Percentiles rank a stretch among this genome's conserved stretches.
Conservation (phyloP, 768 basidiomycete genomes). For the Gymnopilus junonius region DNA sequence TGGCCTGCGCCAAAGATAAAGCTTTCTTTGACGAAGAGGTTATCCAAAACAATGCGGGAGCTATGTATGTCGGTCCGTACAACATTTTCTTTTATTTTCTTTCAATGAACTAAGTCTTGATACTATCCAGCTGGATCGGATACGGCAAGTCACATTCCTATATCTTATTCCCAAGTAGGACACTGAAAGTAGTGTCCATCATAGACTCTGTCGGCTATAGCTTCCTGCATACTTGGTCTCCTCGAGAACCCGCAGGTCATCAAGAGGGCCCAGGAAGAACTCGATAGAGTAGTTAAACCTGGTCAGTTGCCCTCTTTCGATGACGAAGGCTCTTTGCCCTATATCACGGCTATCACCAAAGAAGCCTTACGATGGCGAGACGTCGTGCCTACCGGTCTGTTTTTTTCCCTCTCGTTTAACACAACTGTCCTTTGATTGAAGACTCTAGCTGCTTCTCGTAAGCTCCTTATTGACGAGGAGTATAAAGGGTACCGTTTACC, state of each 20-base stretch:
- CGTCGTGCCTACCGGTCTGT: constrained; percentile 30
- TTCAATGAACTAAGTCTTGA: background rate
- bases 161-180: background rate
- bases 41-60: background rate
- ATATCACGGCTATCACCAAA: constrained; percentile 34
- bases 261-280: constrained; percentile 35
- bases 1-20: background rate
- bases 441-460: constrained; percentile 23
- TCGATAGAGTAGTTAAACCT: constrained; percentile 36
- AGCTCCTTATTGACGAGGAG: constrained; percentile 27
- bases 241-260: constrained; percentile 36
- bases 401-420: background rate
- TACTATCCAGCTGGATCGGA: background rate
- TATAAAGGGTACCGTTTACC: constrained; percentile 36
- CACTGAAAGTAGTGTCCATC: background rate
- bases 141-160: background rate
- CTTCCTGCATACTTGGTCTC: constrained; percentile 38
- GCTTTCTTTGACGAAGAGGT: background rate
- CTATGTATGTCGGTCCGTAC: background rate
- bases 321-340: constrained; percentile 33
- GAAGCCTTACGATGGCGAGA: constrained; percentile 34
- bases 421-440: no score
- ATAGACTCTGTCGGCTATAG: constrained; percentile 31
- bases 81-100: background rate
- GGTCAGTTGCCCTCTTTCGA: constrained; percentile 36